A percentile compares a stretch with the other conserved stretches of the same genome.
Evolutionary conservation across 768 basidiomycete genomes (phyloP).

Genomic region (Xerocomellus dryophilus): DNA sequence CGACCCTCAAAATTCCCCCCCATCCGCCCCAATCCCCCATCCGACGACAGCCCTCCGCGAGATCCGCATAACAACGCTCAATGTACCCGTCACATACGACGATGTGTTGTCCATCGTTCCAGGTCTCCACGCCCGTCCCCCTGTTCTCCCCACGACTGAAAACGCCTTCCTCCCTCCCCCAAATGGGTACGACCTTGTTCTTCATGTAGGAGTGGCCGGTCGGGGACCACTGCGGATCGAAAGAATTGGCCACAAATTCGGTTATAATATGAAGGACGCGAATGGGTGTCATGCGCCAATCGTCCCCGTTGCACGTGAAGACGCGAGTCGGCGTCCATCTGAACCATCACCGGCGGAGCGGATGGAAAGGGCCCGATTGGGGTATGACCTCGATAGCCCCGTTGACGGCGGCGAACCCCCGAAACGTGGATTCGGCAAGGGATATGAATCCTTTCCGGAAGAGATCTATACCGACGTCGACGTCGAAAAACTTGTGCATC

Average conservation of each 20-base stretch:
- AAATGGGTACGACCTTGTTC: constrained; percentile 63
- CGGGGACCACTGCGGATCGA: constrained; percentile 64
- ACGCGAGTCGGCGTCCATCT: constrained; percentile 16
- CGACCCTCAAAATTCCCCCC: constrained; percentile 10
- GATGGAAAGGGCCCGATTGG: constrained; percentile 30
- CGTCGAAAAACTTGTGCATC: constrained; percentile 35
- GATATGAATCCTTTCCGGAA: constrained; percentile 35
- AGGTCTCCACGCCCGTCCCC: constrained; percentile 58
- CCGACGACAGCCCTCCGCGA: constrained; percentile 30
- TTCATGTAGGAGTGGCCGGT: constrained; percentile 68
- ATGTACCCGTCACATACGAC: constrained; percentile 59
- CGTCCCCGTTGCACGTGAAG: constrained; percentile 32
- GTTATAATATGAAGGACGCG: constrained; percentile 68
- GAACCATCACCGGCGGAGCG: constrained; percentile 26
- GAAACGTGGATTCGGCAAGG: constrained; percentile 36
- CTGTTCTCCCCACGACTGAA: constrained; percentile 41
- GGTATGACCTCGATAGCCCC: constrained; percentile 27
- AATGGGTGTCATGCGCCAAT: constrained; percentile 52
- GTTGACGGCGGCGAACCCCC: constrained; percentile 30
- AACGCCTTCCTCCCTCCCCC: constrained; percentile 39
- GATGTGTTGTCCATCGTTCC: constrained; percentile 54
- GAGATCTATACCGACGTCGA: constrained; percentile 38
- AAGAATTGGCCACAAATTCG: constrained; percentile 60
- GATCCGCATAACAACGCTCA: constrained; percentile 58
- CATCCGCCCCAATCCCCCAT: constrained; percentile 3